Percentiles rank a stretch among this genome's conserved stretches.
Evolutionary conservation across 139 green algal species (phyloP).

Genomic region (Penium margaritaceum): DNA sequence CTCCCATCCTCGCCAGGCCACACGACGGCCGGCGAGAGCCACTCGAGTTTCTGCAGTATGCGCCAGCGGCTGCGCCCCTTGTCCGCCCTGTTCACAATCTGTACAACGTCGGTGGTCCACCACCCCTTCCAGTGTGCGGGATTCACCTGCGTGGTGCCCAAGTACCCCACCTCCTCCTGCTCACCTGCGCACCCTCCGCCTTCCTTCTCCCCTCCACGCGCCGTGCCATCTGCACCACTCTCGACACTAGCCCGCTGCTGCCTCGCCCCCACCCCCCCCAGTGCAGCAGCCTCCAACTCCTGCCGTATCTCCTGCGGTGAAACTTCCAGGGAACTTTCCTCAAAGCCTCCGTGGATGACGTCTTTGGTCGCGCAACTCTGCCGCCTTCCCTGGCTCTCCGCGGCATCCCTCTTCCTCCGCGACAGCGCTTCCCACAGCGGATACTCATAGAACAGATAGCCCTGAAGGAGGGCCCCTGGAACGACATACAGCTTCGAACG

Average conservation of each 20-base stretch:
- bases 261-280: not conserved
- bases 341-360: not conserved
- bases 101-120: constrained; percentile 19
- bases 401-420: not conserved
- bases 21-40: constrained; percentile 21
- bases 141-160: not conserved
- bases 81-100: not conserved
- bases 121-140: constrained; percentile 22
- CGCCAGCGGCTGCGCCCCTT: constrained; percentile 9
- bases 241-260: not conserved
- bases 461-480: not conserved
- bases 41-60: constrained; percentile 18
- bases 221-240: not conserved
- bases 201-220: too few relatives aligned
- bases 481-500: too few relatives aligned
- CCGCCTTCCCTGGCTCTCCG: not conserved
- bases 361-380: not conserved
- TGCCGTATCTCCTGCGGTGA: not conserved
- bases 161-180: not conserved
- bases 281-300: not conserved
- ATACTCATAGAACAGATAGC: constrained; percentile 32
- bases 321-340: not conserved
- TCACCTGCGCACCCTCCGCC: not conserved
- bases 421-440: constrained; percentile 7
- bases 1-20: too few relatives aligned